phyloP scores from a whole-genome alignment of 805 yeast species.

The Schwanniomyces polymorphus region DNA sequence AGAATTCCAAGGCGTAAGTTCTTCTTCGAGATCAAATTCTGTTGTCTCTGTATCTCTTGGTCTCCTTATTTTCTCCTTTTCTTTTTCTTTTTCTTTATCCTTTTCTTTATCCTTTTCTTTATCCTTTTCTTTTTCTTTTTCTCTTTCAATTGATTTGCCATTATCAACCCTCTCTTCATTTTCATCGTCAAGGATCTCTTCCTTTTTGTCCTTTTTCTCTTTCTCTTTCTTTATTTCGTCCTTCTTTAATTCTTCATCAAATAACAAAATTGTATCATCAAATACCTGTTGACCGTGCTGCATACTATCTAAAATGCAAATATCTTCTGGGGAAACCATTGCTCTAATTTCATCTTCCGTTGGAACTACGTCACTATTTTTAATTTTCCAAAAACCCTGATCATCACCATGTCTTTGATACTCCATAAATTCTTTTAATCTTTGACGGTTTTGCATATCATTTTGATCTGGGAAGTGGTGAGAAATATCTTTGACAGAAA shows the following conservation, averaged over 20 bases:
- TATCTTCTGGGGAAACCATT: slow-evolving; percentile 92
- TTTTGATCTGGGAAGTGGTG: slow-evolving; percentile 95
- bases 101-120: slow-evolving; percentile 14
- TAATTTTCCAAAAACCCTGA: slow-evolving; percentile 93
- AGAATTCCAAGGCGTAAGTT: slow-evolving; percentile 91
- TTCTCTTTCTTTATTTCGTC: slow-evolving; percentile 21
- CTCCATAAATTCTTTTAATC: slow-evolving; percentile 96
- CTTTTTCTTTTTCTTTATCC: slow-evolving; percentile 12
- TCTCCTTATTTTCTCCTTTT: slow-evolving; percentile 30
- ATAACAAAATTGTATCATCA: slow-evolving; percentile 72
- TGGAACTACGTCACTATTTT: slow-evolving; percentile 59
- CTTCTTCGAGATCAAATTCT: slow-evolving; percentile 73
- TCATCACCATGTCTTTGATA: slow-evolving; percentile 92
- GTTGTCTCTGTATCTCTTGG: slow-evolving; percentile 40
- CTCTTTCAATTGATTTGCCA: slow-evolving; percentile 25
- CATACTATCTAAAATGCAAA: slow-evolving; percentile 85
- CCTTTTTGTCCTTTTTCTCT: slow-evolving; percentile 28
- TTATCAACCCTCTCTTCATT: slow-evolving; percentile 43
- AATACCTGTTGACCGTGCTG: slow-evolving; percentile 86
- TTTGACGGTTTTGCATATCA: slow-evolving; percentile 95
- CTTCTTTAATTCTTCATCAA: slow-evolving; percentile 31
- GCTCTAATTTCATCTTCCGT: slow-evolving; percentile 71
- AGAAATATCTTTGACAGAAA: slow-evolving; percentile 84
- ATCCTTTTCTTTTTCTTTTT: slow-evolving; percentile 17
- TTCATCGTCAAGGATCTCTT: slow-evolving; percentile 39